Conservation (phyloP, 306 rosid genomes). For the Parietaria judaica region DNA sequence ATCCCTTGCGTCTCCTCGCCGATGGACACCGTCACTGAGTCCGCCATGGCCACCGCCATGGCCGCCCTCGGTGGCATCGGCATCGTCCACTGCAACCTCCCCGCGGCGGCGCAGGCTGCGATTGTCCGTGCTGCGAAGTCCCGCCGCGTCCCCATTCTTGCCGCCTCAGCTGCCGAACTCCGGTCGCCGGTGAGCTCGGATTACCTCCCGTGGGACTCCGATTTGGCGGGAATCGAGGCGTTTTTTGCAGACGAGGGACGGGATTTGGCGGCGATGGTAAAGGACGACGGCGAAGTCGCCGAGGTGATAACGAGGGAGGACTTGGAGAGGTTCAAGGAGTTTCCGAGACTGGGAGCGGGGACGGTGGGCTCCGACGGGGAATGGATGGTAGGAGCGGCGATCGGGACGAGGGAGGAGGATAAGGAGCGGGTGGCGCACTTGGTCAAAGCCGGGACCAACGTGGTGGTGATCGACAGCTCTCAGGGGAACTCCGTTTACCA, state of each 20-base stretch:
- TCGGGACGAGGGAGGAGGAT: slow-evolving; percentile 78
- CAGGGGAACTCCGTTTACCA: slow-evolving; percentile 90
- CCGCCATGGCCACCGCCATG: slow-evolving; percentile 69
- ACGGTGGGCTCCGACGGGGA: slow-evolving; percentile 63
- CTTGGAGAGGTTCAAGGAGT: slow-evolving; percentile 56
- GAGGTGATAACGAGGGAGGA: slow-evolving; percentile 58
- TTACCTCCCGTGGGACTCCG: slow-evolving; percentile 40
- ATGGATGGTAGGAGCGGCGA: slow-evolving; percentile 75
- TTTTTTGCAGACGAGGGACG: slow-evolving; percentile 29
- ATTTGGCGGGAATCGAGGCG: slow-evolving; percentile 28
- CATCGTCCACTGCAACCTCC: slow-evolving; percentile 49
- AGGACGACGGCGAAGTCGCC: slow-evolving; percentile 32
- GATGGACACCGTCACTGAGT: slow-evolving; percentile 82
- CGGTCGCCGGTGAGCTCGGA: slow-evolving; percentile 36
- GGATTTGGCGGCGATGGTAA: slow-evolving; percentile 38
- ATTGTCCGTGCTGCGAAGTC: slow-evolving; percentile 55
- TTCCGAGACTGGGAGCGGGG: slow-evolving; percentile 55
- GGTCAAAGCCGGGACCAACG: slow-evolving; percentile 76
- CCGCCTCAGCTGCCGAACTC: slow-evolving; percentile 38
- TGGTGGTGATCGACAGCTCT: slow-evolving; percentile 80
- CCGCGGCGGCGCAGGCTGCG: slow-evolving; percentile 44
- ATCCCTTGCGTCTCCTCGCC: slow-evolving; percentile 91
- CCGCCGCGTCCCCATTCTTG: slow-evolving; percentile 63
- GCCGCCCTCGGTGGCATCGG: slow-evolving; percentile 77
- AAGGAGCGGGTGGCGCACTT: slow-evolving; percentile 71